phyloP scores from a whole-genome alignment of 2,329 filamentous ascomycete genomes.

The Colletotrichum spinosum region DNA sequence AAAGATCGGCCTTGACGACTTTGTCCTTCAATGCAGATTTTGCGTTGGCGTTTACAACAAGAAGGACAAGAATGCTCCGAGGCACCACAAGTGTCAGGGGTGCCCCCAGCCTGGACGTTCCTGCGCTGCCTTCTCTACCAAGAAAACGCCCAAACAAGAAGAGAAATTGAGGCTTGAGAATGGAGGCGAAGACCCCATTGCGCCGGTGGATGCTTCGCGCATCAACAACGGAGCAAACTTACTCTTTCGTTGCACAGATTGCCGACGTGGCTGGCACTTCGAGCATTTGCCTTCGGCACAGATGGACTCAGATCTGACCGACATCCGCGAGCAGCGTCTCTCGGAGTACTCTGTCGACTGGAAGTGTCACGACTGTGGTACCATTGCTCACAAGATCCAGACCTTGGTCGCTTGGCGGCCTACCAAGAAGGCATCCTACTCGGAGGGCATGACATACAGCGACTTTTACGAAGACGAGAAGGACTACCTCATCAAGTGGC shows the following conservation, averaged over 20 bases:
- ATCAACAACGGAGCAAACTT: slow-evolving; percentile 82
- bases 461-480: slow-evolving; percentile 76
- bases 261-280: slow-evolving; percentile 84
- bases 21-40: slow-evolving; percentile 89
- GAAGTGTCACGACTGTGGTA: slow-evolving; percentile 82
- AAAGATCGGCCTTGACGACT: slow-evolving; percentile 80
- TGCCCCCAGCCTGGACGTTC: slow-evolving; percentile 75
- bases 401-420: slow-evolving; percentile 92
- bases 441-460: slow-evolving; percentile 61
- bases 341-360: slow-evolving; percentile 80
- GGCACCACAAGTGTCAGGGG: slow-evolving; percentile 76
- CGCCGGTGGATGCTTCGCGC: slow-evolving; percentile 68
- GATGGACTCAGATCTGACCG: slow-evolving; percentile 39
- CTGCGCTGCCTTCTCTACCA: slow-evolving; percentile 80
- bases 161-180: slow-evolving; percentile 86
- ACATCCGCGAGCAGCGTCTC: slow-evolving; percentile 71
- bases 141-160: slow-evolving; percentile 81
- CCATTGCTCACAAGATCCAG: slow-evolving; percentile 75
- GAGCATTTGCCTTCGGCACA: slow-evolving; percentile 72
- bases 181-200: slow-evolving; percentile 80
- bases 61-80: slow-evolving; percentile 77
- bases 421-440: slow-evolving; percentile 65
- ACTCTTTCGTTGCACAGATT: slow-evolving; percentile 84
- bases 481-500: slow-evolving; percentile 94
- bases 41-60: slow-evolving; percentile 78